A percentile compares a stretch with the other conserved stretches of the same genome.
Evolutionary conservation across 768 basidiomycete genomes (phyloP).

Genomic region (Russula compacta): DNA sequence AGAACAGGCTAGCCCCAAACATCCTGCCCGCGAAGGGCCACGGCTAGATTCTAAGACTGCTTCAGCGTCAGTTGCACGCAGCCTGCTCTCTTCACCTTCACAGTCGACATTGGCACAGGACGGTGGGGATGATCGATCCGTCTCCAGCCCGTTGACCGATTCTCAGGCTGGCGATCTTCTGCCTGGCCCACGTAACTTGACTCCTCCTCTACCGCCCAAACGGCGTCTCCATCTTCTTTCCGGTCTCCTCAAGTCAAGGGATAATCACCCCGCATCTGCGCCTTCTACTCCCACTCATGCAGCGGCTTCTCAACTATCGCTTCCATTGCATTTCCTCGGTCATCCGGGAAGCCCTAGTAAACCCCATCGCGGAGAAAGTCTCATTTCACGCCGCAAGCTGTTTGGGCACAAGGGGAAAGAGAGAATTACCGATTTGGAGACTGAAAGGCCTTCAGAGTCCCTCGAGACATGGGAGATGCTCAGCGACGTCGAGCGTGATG

Average conservation of each 20-base stretch:
- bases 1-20: conserved; percentile 10
- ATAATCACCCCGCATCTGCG: conserved; percentile 14
- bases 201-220: conserved; percentile 8
- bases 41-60: background rate
- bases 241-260: conserved; percentile 10
- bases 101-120: conserved; percentile 15
- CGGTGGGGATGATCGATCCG: conserved; percentile 7
- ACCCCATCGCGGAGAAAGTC: conserved; percentile 13
- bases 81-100: conserved; percentile 14
- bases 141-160: conserved; percentile 15
- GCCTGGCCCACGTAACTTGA: background rate
- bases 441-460: conserved; percentile 9
- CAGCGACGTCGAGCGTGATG: conserved; percentile 11
- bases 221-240: conserved; percentile 19
- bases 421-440: background rate
- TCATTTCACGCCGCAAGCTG: conserved; percentile 15
- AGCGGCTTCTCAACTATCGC: conserved; percentile 18
- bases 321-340: conserved; percentile 13
- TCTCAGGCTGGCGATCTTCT: conserved; percentile 4
- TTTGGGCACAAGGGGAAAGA: conserved; percentile 20
- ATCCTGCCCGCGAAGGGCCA: background rate
- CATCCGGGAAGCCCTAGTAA: conserved; percentile 13
- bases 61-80: background rate
- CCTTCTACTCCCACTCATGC: conserved; percentile 20
- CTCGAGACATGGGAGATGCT: conserved; percentile 20